Base-by-base conservation (phyloP, 202 grass and related monocot species). In the Carex arenaria region DNA sequence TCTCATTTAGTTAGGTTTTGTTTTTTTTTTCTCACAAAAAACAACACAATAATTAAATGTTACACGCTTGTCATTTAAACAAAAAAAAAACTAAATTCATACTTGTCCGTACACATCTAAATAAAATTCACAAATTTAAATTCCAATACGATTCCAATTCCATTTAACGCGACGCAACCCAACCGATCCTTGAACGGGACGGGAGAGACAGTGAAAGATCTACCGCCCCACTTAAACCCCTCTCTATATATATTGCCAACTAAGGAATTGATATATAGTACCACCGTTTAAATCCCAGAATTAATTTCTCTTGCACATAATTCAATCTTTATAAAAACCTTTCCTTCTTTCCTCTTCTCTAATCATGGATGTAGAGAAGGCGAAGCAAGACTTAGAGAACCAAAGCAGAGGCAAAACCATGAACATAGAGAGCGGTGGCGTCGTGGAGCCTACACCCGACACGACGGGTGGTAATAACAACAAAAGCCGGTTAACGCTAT, bases 361-460 rank as follows among this genome's bases (percentile, higher is more conserved):
- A 71, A 47, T 23, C 23, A 75, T 75, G 49, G 49, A 75, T 4
- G 23, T 55, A 55, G 72, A 53, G 26, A 75, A 15, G 52, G 13
- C 32, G 3, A 78, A 84, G 72, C 53, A 20, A 59, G 45, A 64
- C 11, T 20, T 61, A 17, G 36, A 12, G 31, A 14, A 43, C 18
- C 81, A 51, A 1, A 78, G 12, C 72, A 62, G 13, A 56, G 45
- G 22, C 4, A 74, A 74, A 74, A 43, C 17, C 84, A 93, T 93
- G 91, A 89, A 82, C 86, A 83, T 89, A 20, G 91, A 93, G 42
- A 89, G 67, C n/a, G 43, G 53, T 17, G 86, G 60, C 17, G 85
- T 82, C 69, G 57, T 55, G 18, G 23, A 79, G 15, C 7, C 73
- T 2, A 26, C 17, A 23, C 31, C 1, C 5, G 64, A 59, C 7